Conservation (phyloP, 202 grass and related monocot species). For the Schoenoplectus tabernaemontani region DNA sequence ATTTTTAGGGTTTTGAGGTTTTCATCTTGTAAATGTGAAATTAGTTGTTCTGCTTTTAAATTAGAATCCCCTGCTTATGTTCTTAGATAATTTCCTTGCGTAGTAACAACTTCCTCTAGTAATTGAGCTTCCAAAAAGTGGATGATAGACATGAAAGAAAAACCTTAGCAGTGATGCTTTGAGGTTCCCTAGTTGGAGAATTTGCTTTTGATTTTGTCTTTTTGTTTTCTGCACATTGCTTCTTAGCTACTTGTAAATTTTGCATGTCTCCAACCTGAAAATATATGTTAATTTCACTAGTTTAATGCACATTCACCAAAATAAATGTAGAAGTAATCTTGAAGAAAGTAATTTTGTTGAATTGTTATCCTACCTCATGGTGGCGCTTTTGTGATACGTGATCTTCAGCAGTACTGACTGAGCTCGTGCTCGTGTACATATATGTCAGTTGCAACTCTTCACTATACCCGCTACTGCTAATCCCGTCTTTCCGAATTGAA, state of each 20-base stretch:
- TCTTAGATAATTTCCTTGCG: not conserved
- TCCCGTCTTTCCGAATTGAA: conserved; percentile 16
- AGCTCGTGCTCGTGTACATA: conserved; percentile 30
- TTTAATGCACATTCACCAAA: too few species aligned
- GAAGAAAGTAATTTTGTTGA: not conserved
- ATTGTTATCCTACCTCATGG: not conserved
- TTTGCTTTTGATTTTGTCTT: conserved; percentile 60
- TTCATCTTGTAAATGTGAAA: not conserved
- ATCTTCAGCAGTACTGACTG: not conserved
- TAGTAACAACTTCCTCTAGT: not conserved
- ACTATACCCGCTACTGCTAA: conserved; percentile 17
- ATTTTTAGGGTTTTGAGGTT: not conserved
- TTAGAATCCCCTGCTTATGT: not conserved
- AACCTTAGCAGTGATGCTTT: conserved; percentile 80
- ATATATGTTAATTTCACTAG: too few species aligned
- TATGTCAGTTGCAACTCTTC: not conserved
- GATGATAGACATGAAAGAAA: not conserved
- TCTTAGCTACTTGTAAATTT: conserved; percentile 58
- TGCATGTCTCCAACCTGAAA: conserved; percentile 33
- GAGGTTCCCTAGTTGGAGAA: conserved; percentile 53
- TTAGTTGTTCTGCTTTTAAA: not conserved
- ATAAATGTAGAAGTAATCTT: not conserved
- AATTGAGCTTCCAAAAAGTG: not conserved
- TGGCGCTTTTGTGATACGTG: not conserved
- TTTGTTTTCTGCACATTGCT: conserved; percentile 45